A percentile compares a stretch with the other conserved stretches of the same genome.
phyloP scores from a whole-genome alignment of 805 yeast species.

The Ascoidea rubescens region DNA sequence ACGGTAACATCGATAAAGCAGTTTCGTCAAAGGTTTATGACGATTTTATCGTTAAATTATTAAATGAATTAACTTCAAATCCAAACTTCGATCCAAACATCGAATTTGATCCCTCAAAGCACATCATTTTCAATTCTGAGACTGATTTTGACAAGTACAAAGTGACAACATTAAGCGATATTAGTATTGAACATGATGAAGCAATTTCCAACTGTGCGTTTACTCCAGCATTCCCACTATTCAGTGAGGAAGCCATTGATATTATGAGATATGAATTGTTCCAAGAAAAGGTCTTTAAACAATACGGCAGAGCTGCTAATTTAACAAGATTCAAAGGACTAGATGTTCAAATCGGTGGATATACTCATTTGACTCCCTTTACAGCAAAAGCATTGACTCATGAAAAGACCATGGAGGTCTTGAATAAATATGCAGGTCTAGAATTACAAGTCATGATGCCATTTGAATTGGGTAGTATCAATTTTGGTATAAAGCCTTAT shows the following conservation, averaged over 20 bases:
- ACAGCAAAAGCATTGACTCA: slow-evolving; percentile 26
- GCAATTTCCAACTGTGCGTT: slow-evolving; percentile 38
- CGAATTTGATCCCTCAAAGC: slow-evolving; percentile 22
- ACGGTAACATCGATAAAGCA: neutral
- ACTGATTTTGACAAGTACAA: slow-evolving; percentile 14
- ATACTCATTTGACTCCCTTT: slow-evolving; percentile 20
- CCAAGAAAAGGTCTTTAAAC: slow-evolving; percentile 26
- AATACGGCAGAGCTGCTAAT: slow-evolving; percentile 25
- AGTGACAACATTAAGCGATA: slow-evolving; percentile 28
- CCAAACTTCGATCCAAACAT: slow-evolving; percentile 10
- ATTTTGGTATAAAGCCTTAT: slow-evolving; percentile 15
- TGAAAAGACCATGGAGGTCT: slow-evolving; percentile 24
- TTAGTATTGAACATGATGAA: slow-evolving; percentile 25
- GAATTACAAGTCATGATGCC: slow-evolving; percentile 25
- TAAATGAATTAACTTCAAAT: slow-evolving; percentile 11
- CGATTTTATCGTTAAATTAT: slow-evolving; percentile 8
- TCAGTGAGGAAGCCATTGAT: slow-evolving; percentile 37
- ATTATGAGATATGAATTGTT: slow-evolving; percentile 38
- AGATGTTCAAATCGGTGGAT: slow-evolving; percentile 23
- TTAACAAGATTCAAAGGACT: slow-evolving; percentile 24
- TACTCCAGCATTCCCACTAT: slow-evolving; percentile 39
- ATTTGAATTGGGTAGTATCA: slow-evolving; percentile 26
- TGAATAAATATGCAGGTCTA: slow-evolving; percentile 25
- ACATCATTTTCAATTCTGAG: slow-evolving; percentile 19
- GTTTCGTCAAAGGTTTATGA: neutral